Percentiles rank a stretch among this genome's conserved stretches.
phyloP scores from a whole-genome alignment of 1,139 yeast genomes.

The Candida tropicalis region DNA sequence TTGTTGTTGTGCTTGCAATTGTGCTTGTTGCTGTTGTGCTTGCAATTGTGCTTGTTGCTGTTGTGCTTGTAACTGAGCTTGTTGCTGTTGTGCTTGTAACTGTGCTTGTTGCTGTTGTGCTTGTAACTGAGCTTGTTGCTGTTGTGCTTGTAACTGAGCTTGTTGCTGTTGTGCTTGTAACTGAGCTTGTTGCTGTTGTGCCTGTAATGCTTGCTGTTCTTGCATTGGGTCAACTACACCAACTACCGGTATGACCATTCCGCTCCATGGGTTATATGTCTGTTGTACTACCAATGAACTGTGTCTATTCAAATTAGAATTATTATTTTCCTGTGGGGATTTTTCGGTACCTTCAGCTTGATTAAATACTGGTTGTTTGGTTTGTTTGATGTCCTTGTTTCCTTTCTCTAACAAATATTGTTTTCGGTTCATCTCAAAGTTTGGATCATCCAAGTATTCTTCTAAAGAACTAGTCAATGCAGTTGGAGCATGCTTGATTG shows the following conservation, averaged over 20 bases:
- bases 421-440: slow-evolving; percentile 75
- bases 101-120: slow-evolving; percentile 17
- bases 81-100: slow-evolving; percentile 15
- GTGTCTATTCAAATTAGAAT: slow-evolving; percentile 18
- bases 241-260: slow-evolving; percentile 15
- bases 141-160: slow-evolving; percentile 9
- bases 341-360: slow-evolving; percentile 14
- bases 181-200: slow-evolving; percentile 15
- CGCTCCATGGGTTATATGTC: slow-evolving; percentile 50
- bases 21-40: slow-evolving; percentile 11
- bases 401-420: slow-evolving; percentile 70
- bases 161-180: slow-evolving; percentile 14
- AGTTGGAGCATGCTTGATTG: slow-evolving; percentile 96
- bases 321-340: slow-evolving; percentile 15
- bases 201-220: slow-evolving; percentile 13
- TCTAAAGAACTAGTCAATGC: slow-evolving; percentile 84
- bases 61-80: slow-evolving; percentile 6
- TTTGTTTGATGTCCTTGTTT: slow-evolving; percentile 23
- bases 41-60: slow-evolving; percentile 13
- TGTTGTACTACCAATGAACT: slow-evolving; percentile 42
- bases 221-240: slow-evolving; percentile 19
- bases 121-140: slow-evolving; percentile 13
- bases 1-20: slow-evolving; percentile 15
- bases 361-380: slow-evolving; percentile 7
- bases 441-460: slow-evolving; percentile 86